These are phyloP conservation scores for Trametes cinnabarina DNA, from an alignment of 768 basidiomycete species.

Conservation along the genomic window DNA sequence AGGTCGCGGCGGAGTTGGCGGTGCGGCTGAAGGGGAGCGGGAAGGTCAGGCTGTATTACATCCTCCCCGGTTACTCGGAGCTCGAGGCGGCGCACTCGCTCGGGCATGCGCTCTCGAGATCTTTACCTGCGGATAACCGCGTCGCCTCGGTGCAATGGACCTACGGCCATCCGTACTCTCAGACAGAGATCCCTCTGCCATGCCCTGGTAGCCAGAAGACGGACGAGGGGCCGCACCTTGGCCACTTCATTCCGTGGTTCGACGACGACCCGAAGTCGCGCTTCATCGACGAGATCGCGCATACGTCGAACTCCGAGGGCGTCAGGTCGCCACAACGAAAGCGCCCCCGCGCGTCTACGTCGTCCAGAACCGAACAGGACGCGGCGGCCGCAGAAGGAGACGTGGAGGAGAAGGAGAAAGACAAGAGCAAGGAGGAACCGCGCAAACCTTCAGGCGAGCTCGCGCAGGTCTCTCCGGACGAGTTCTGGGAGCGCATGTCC, in stretches of 20 bases:
- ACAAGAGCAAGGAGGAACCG: conserved; percentile 29
- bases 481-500: conserved; percentile 98
- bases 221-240: conserved; percentile 47
- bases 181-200: conserved; percentile 41
- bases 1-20: conserved; percentile 47
- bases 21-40: conserved; percentile 28
- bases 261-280: conserved; percentile 97
- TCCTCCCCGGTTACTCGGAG: conserved; percentile 69
- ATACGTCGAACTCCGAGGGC: conserved; percentile 57
- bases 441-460: conserved; percentile 47
- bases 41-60: conserved; percentile 48
- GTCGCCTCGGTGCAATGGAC: conserved; percentile 45
- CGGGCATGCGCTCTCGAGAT: conserved; percentile 34
- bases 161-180: conserved; percentile 78
- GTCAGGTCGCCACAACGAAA: conserved; percentile 63
- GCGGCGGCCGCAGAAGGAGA: conserved; percentile 15
- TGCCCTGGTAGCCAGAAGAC: conserved; percentile 40
- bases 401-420: conserved; percentile 28
- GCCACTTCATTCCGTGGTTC: conserved; percentile 81
- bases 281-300: conserved; percentile 88
- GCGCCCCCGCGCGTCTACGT: conserved; percentile 40
- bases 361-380: background rate
- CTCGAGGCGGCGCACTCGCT: conserved; percentile 65
- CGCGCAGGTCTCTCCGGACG: conserved; percentile 58
- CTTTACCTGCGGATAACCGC: conserved; percentile 9